Base-by-base conservation (phyloP, 2,329 filamentous ascomycete genomes). In the Cladobotryum protrusum region DNA sequence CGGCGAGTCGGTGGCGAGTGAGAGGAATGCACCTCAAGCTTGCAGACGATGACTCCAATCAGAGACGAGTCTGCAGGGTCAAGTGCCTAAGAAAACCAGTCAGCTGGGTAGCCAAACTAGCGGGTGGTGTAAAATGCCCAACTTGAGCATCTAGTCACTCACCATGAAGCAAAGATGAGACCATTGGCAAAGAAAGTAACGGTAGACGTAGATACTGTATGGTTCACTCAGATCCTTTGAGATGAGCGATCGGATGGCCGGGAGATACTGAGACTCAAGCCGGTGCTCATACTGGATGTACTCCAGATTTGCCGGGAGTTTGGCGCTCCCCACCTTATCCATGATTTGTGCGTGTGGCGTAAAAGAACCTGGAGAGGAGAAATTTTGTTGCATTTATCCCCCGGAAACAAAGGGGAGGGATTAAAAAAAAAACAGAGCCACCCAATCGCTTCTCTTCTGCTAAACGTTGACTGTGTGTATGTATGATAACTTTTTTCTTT, bases 171-270 rank as follows among this genome's bases (percentile, higher is more conserved):
- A 99, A n/a, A 99, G 74, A 63, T 97, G 86, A 5, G 88, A 87
- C 93, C 93, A 99, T 78, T 97, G 90, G 65, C 95, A 96, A 15
- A 99, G 75, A 62, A 99, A 99, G 68, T 99, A 99, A 32, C 93
- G 84, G 69, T 97, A 99, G 52, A 99, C 93, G 72, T 99, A 99
- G 66, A 99, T 97, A 71, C 92, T 97, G 68, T 99, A 99, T 1
- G 93, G 93, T 68, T 99, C 93, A 59, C 92, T 97, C 45, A 99
- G 78, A 65, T 97, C 93, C 62, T 92, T 95, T 41, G 91, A 93
- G 62, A 99, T 99, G 63, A 99, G 73, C 50, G 91, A 85, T 49
- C 92, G 85, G 68, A 99, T 96, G 39, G 89, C 83, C 34, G 90
- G 83, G 39, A 99, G 82, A 65, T 93, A 79, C 65, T 79, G 67